Base-by-base conservation (phyloP, 129 eudicot species). In the Oenanthe sinensis region DNA sequence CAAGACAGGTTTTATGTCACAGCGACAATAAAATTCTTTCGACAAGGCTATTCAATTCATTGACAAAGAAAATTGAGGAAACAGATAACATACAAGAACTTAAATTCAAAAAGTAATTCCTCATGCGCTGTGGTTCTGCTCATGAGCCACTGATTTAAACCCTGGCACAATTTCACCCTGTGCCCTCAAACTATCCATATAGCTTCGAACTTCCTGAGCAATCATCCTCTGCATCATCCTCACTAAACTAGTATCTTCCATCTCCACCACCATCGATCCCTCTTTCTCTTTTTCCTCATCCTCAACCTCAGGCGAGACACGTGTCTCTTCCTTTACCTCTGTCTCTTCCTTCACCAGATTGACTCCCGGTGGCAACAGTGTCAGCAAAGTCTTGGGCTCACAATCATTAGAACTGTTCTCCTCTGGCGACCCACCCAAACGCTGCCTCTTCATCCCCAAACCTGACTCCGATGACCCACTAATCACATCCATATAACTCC, bases 121-220 rank as follows among this genome's bases (percentile, higher is more conserved):
- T 74, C 42, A 74, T 6, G 77, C 14, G 36, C 4, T 37, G 40
- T 74, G 17, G n/a, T 74, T 44, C 30, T 46, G 33, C 37, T 76
- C 78, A 73, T 79, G 76, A 76, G 54, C 58, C 48, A 12, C 22
- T 2, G 12, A 42, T 49, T 40, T n/a, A 39, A 79, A 46, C 46
- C 26, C 28, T 6, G 77, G 63, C 67, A 58, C 85, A 40, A 79
- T 71, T 58, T 67, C 86, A 9, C 83, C 87, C 17, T 84, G 71
- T 26, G 83, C 82, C 81, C 78, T 74, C 48, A 90, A 20, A 54
- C 83, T 83, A 33, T 86, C 82, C 0, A 90, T 81, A 65, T 92
- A 92, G 44, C 33, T 80, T 42, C 93, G 86, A 67, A 92, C 97
- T 85, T 92, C 96, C 77, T 88, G 77, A 15, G 97, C 93, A 71